Base-by-base conservation (phyloP, 2,329 filamentous ascomycete species). In the Orbilia brochopaga region DNA sequence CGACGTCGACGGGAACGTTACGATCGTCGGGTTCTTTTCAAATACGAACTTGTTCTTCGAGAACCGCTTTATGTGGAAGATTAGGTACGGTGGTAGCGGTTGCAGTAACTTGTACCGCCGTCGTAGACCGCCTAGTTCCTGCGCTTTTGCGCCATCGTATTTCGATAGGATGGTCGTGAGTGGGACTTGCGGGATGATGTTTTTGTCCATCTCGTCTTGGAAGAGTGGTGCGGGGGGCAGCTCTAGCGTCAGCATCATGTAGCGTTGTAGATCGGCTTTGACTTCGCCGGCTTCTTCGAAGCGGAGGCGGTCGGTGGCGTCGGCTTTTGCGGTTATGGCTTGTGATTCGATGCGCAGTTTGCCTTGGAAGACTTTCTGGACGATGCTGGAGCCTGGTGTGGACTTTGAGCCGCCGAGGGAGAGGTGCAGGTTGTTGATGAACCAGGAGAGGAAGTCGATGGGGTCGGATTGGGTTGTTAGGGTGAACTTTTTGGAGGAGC, bases 31-130 rank as follows among this genome's bases (percentile, higher is more conserved):
- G 79, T 99, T 99, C 56, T 94, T 90, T 81, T 97, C 93, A 1
- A 89, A 86, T 19, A 99, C 90, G 78, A 99, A 99, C 79, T 97
- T 96, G 83, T 99, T 99, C 75, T 90, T 88, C 75, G 88, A 91
- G 84, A 99, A 99, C 76, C 94, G 91, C 82, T 97, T 97, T 82
- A 97, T 88, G 82, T 99, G 93, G 81, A 99, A 91, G 59, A 94
- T 83, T 17, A 99, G 86, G 78, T 89, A 97, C 0, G 92, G 93
- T 0, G 94, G 94, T 0, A 99, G 84, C 0, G 94, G 94, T 77
- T 96, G 92, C 53, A 96, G 82, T 2, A 99, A 84, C 15, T 93
- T 87, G 81, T 97, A 97, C 35, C 94, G 88, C 77, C 93, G 90
- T 74, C 94, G 88, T 76, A 93, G 90, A 59, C 92, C 89, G 76